phyloP scores from a whole-genome alignment of 169 alveolate species.

The Plasmodium adleri region DNA sequence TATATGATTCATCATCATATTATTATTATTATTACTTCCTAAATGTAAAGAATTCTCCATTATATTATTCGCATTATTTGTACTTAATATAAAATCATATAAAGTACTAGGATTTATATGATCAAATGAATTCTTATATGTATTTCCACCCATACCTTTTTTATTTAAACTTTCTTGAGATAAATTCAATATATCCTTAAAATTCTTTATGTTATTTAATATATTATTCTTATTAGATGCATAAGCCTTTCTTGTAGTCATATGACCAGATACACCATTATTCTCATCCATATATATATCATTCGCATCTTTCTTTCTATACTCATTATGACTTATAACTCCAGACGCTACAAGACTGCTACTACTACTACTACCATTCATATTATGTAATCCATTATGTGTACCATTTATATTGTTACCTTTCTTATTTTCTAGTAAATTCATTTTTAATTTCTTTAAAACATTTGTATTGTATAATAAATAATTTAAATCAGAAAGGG shows the following conservation, averaged over 20 bases:
- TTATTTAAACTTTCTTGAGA: slow-evolving; percentile 53
- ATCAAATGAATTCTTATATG: slow-evolving; percentile 7
- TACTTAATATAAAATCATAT: slow-evolving; percentile 59
- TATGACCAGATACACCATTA: neutral
- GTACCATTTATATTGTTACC: neutral
- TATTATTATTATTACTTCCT: neutral
- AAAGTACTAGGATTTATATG: slow-evolving; percentile 49
- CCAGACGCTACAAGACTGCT: neutral
- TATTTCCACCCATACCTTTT: slow-evolving; percentile 1
- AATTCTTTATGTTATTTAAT: slow-evolving; percentile 33
- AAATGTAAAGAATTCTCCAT: slow-evolving; percentile 33
- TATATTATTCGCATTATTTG: slow-evolving; percentile 25
- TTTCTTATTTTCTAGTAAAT: slow-evolving; percentile 42
- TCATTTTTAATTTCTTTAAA: slow-evolving; percentile 41
- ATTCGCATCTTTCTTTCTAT: slow-evolving; percentile 37
- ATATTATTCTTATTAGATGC: slow-evolving; percentile 18
- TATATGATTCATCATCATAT: neutral
- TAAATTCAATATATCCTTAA: slow-evolving; percentile 44
- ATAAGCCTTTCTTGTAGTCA: slow-evolving; percentile 10
- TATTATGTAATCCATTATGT: neutral
- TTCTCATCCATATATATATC: slow-evolving; percentile 26
- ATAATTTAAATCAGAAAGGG: slow-evolving; percentile 25
- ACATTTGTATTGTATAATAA: slow-evolving; percentile 36
- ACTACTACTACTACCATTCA: neutral
- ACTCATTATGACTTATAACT: neutral